These are phyloP conservation scores for Juncus effusus DNA, from an alignment of 176 grass and related monocot genomes.

Conservation along the genomic window DNA sequence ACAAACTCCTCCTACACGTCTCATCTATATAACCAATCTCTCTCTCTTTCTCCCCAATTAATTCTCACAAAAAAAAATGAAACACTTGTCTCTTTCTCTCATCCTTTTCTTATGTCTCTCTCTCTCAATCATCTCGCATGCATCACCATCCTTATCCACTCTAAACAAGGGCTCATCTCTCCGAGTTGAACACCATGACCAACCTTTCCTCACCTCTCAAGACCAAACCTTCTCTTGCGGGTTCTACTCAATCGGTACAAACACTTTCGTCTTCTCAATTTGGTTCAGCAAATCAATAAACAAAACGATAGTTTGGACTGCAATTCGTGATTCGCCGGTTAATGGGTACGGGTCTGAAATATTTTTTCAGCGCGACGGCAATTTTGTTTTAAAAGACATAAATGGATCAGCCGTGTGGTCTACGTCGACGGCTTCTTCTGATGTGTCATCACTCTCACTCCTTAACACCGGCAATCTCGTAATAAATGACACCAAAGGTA, in stretches of 20 bases:
- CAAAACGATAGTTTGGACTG: slow-evolving; percentile 49
- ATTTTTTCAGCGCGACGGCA: slow-evolving; percentile 42
- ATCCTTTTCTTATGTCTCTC: not conserved
- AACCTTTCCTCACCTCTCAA: slow-evolving; percentile 17
- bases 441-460: slow-evolving; percentile 28
- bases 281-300: slow-evolving; percentile 37
- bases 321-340: slow-evolving; percentile 37
- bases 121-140: not conserved
- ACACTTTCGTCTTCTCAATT: slow-evolving; percentile 53
- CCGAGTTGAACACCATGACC: slow-evolving; percentile 4
- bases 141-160: slow-evolving; percentile 19
- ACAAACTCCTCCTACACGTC: too few relatives aligned
- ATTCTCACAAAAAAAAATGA: too few relatives aligned
- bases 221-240: slow-evolving; percentile 30
- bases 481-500: slow-evolving; percentile 30
- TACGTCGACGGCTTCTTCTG: slow-evolving; percentile 26
- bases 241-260: slow-evolving; percentile 39
- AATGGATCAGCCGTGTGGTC: slow-evolving; percentile 54
- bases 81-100: too few relatives aligned
- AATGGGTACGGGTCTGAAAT: slow-evolving; percentile 38
- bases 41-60: too few relatives aligned
- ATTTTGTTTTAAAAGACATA: slow-evolving; percentile 35
- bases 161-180: slow-evolving; percentile 17
- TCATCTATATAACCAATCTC: too few relatives aligned
- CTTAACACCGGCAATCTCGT: slow-evolving; percentile 47